phyloP scores from a whole-genome alignment of 2,329 filamentous ascomycete species.

The Leptographium procerum region DNA sequence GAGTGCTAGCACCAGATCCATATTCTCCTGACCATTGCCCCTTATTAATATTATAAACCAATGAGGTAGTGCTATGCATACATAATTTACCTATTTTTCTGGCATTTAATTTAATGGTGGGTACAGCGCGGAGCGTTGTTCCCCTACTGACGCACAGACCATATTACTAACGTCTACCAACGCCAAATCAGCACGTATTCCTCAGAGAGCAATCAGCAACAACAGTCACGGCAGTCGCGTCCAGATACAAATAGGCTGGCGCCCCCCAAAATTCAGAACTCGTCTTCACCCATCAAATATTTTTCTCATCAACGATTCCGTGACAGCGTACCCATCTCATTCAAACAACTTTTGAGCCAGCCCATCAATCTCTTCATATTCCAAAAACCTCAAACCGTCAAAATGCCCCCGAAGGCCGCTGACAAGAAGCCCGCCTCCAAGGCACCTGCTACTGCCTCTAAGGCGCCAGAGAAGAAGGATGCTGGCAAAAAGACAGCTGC shows the following conservation, averaged over 20 bases:
- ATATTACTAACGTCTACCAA: conserved; percentile 2
- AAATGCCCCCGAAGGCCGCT: conserved; percentile 97
- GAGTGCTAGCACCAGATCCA: not conserved
- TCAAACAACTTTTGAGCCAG: conserved; percentile 5
- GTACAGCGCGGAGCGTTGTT: not conserved
- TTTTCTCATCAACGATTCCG: conserved; percentile 13
- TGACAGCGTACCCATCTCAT: conserved; percentile 8
- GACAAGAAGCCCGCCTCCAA: conserved; percentile 99
- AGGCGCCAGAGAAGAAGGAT: conserved; percentile 91
- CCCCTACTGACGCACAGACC: conserved; percentile 9
- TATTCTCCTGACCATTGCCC: not conserved
- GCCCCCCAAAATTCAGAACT: conserved; percentile 33
- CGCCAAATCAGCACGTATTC: conserved; percentile 13
- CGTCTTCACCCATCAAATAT: conserved; percentile 27
- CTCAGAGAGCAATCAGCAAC: conserved; percentile 41
- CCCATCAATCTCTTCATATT: conserved; percentile 7
- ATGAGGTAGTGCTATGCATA: not conserved
- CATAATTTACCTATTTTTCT: not conserved
- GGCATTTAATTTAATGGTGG: not conserved
- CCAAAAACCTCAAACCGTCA: conserved; percentile 22
- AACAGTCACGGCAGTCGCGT: conserved; percentile 35
- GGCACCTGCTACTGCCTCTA: conserved; percentile 66
- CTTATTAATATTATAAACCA: not conserved
- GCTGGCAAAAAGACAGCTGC: conserved; percentile 99
- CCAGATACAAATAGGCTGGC: conserved; percentile 49